Conservation (phyloP, 2,329 filamentous ascomycete species). For the Cladosporium sp. region DNA sequence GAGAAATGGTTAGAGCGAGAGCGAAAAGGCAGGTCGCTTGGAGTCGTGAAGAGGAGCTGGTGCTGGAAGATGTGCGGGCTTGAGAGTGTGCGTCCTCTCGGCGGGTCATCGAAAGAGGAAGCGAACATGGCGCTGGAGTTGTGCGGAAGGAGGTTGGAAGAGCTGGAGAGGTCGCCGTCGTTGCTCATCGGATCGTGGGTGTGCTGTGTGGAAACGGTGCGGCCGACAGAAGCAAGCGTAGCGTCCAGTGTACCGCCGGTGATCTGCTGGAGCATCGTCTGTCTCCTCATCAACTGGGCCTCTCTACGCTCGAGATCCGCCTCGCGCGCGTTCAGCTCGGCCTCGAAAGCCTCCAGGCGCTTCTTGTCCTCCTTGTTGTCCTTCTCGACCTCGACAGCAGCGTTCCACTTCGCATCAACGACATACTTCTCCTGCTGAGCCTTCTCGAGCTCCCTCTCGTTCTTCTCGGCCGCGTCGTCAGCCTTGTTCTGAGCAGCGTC, state of each 20-base stretch:
- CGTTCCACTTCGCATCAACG: not conserved
- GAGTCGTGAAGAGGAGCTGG: not conserved
- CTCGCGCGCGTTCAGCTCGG: not conserved
- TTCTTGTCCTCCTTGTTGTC: not conserved
- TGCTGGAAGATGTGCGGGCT: not conserved
- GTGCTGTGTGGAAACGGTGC: not conserved
- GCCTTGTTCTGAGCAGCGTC: not conserved
- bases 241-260: not conserved
- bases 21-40: not conserved
- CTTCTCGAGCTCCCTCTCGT: not conserved
- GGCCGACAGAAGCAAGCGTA: not conserved
- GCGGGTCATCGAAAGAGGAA: not conserved
- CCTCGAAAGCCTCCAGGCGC: not conserved
- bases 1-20: not conserved
- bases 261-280: not conserved
- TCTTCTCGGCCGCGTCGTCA: not conserved
- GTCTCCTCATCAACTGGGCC: not conserved
- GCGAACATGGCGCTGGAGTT: not conserved
- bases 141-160: not conserved
- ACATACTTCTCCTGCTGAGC: not conserved
- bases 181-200: not conserved
- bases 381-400: not conserved
- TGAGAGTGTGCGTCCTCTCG: not conserved
- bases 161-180: not conserved
- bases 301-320: not conserved